Percentiles rank a stretch among this genome's conserved stretches.
Conservation (phyloP, 495 filamentous ascomycete genomes). For the Neurospora terricola region DNA sequence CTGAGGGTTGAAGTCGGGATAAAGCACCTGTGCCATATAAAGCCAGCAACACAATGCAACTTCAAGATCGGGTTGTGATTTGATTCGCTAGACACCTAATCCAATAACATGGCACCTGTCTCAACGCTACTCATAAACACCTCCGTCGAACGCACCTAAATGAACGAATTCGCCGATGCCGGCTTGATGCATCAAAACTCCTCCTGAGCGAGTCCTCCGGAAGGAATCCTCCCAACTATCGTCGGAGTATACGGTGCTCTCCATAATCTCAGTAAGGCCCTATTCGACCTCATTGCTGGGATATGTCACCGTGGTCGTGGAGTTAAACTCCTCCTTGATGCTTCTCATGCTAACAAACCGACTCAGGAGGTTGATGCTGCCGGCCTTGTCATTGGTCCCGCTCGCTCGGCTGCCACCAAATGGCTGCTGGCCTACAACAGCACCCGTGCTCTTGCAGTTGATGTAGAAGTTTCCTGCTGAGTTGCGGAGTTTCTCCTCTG, state of each 20-base stretch:
- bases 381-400: slow-evolving; percentile 89
- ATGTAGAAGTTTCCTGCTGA: slow-evolving; percentile 85
- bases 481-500: slow-evolving; percentile 66
- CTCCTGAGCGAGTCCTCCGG: not conserved
- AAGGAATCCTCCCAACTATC: not conserved
- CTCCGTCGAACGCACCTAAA: not conserved
- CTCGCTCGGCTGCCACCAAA: slow-evolving; percentile 81
- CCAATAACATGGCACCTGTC: not conserved
- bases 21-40: not conserved
- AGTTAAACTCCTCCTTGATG: slow-evolving; percentile 83
- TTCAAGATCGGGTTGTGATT: not conserved
- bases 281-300: slow-evolving; percentile 57
- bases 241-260: not conserved
- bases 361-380: slow-evolving; percentile 61
- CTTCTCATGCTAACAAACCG: slow-evolving; percentile 76
- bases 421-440: slow-evolving; percentile 86
- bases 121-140: not conserved
- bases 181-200: not conserved
- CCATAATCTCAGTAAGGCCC: not conserved
- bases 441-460: slow-evolving; percentile 88
- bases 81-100: not conserved
- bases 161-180: not conserved
- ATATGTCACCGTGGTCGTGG: slow-evolving; percentile 60
- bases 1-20: not conserved
- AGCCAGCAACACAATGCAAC: not conserved